phyloP scores from a whole-genome alignment of 73 alveolate species.

The Diophrys appendiculata region DNA sequence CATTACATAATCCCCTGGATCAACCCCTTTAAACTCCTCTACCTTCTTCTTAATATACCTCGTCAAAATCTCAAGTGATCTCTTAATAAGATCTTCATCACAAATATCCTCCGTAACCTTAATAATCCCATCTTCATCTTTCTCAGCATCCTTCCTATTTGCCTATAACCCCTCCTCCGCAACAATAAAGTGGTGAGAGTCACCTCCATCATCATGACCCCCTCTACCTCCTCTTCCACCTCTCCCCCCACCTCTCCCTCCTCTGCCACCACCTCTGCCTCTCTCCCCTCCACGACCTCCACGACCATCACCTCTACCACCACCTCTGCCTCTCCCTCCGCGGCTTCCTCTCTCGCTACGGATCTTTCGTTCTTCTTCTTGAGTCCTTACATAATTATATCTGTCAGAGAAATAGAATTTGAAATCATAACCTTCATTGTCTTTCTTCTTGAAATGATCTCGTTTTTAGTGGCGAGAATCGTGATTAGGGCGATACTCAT shows the following conservation, averaged over 20 bases:
- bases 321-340: constrained; percentile 14
- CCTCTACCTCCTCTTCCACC: constrained; percentile 17
- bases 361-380: constrained; percentile 10
- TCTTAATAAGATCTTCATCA: constrained; percentile 6
- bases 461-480: constrained; percentile 9
- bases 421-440: constrained; percentile 55
- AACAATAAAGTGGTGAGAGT: not conserved
- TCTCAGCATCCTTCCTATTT: not conserved
- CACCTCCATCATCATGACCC: constrained; percentile 1
- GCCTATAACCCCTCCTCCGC: not conserved
- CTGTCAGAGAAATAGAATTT: constrained; percentile 47
- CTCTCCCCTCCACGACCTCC: constrained; percentile 3
- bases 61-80: constrained; percentile 5
- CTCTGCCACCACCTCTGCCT: constrained; percentile 4
- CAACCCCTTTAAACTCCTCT: constrained; percentile 3
- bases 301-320: constrained; percentile 22
- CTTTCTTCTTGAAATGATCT: constrained; percentile 24
- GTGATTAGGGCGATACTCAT: not conserved
- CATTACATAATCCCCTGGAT: constrained; percentile 15
- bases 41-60: constrained; percentile 34
- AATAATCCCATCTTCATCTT: not conserved
- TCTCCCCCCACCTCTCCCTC: constrained; percentile 1
- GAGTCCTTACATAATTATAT: constrained; percentile 49
- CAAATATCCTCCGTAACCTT: constrained; percentile 7
- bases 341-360: constrained; percentile 7